phyloP scores from a whole-genome alignment of 2,329 filamentous ascomycete genomes.

The Colletotrichum cereale region DNA sequence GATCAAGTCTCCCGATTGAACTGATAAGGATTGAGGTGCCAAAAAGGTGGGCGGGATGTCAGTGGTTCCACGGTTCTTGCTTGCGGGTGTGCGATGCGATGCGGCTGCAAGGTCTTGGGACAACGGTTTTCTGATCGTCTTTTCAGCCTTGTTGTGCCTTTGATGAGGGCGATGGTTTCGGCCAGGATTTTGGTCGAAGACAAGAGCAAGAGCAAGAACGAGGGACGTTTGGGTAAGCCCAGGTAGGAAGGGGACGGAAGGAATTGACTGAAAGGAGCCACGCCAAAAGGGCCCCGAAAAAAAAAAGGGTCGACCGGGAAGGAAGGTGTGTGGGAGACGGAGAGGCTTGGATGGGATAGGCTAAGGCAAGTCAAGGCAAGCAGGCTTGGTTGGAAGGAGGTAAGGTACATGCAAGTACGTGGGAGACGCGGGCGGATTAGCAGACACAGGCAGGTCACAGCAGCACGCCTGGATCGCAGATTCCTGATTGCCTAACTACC shows the following conservation, averaged over 20 bases:
- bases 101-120: conserved; percentile 2
- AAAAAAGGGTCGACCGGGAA: conserved; percentile 39
- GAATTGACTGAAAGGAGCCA: conserved; percentile 35
- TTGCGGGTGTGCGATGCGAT: conserved; percentile 1
- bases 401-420: conserved; percentile 31
- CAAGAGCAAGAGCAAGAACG: conserved; percentile 25
- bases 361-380: conserved; percentile 28
- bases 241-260: conserved; percentile 33
- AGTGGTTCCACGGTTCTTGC: conserved; percentile 10
- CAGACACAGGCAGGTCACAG: not conserved
- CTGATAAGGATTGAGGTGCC: conserved; percentile 27
- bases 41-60: conserved; percentile 5
- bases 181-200: conserved; percentile 30
- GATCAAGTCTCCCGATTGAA: conserved; percentile 19
- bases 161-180: conserved; percentile 22
- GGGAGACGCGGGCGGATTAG: not conserved
- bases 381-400: conserved; percentile 19
- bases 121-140: conserved; percentile 7
- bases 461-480: conserved; percentile 6
- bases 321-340: conserved; percentile 9
- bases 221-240: conserved; percentile 38
- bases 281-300: conserved; percentile 25
- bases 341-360: conserved; percentile 38
- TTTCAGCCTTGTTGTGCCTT: conserved; percentile 23
- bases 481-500: not conserved